Evolutionary conservation across 495 filamentous ascomycete genomes (phyloP).

Genomic region (Chaetomium cochliodes): DNA sequence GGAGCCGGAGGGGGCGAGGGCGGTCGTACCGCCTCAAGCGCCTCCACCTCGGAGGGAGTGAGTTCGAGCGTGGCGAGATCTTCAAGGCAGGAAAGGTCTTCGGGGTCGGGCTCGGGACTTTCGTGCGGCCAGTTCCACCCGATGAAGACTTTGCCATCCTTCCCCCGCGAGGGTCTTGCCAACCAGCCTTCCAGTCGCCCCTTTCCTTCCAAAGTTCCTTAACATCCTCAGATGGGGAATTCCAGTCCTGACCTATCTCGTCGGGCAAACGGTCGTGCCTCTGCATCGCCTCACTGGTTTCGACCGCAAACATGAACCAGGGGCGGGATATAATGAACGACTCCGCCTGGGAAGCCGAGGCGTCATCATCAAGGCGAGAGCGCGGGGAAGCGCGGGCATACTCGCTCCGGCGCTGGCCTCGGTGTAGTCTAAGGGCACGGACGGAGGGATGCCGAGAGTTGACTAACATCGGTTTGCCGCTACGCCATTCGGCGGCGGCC

Average conservation of each 20-base stretch:
- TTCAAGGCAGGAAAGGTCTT: slow-evolving; percentile 13
- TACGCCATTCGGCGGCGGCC: neutral
- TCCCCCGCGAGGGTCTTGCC: neutral
- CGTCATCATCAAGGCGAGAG: neutral
- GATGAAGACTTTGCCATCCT: neutral
- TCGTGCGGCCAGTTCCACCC: slow-evolving; percentile 32
- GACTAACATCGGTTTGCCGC: too few species aligned
- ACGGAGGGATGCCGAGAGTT: neutral
- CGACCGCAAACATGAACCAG: slow-evolving; percentile 14
- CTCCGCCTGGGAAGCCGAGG: slow-evolving; percentile 6
- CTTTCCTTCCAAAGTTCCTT: slow-evolving; percentile 14
- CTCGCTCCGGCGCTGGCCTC: neutral
- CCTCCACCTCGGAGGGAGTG: slow-evolving; percentile 29
- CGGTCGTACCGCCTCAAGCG: slow-evolving; percentile 24
- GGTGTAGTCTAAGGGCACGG: slow-evolving; percentile 1
- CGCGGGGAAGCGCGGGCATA: neutral
- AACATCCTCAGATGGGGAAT: neutral
- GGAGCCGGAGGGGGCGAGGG: neutral
- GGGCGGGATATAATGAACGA: slow-evolving; percentile 20
- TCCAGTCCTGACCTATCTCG: neutral
- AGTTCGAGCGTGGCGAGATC: slow-evolving; percentile 16
- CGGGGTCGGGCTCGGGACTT: slow-evolving; percentile 25
- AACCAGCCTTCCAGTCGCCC: slow-evolving; percentile 19
- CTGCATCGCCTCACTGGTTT: neutral
- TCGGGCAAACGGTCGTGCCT: slow-evolving; percentile 29